Evolutionary conservation across 2,329 filamentous ascomycete species (phyloP).

Genomic region (Alternaria sp.): DNA sequence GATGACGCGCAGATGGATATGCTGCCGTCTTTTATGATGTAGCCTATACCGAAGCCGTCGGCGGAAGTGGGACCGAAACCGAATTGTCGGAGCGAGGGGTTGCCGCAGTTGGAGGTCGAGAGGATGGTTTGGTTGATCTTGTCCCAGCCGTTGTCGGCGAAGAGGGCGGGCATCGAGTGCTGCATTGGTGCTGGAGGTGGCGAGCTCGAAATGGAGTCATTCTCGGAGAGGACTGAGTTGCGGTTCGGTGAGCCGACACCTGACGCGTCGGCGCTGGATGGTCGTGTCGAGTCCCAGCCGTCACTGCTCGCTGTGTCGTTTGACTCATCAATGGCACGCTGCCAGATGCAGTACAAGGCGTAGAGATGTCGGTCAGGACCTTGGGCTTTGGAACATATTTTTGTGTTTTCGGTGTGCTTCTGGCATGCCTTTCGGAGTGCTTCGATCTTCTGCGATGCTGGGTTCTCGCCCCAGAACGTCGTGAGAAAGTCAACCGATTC

Average conservation of each 20-base stretch:
- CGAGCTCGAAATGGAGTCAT: constrained; percentile 57
- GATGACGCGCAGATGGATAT: constrained; percentile 91
- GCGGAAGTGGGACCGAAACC: constrained; percentile 94
- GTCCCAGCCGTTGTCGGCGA: constrained; percentile 90
- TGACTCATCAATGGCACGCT: constrained; percentile 81
- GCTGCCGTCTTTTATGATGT: constrained; percentile 95
- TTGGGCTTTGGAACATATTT: constrained; percentile 85
- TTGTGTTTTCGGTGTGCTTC: constrained; percentile 80
- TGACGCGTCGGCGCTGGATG: constrained; percentile 61
- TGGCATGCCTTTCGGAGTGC: constrained; percentile 83
- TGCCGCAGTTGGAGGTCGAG: constrained; percentile 98
- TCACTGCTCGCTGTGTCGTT: constrained; percentile 62
- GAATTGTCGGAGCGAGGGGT: constrained; percentile 91
- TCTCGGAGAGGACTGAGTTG: constrained; percentile 58
- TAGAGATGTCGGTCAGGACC: constrained; percentile 94
- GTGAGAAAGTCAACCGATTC: constrained; percentile 89
- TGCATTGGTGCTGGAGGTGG: constrained; percentile 59
- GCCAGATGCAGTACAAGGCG: constrained; percentile 93
- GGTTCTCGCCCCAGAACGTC: constrained; percentile 93
- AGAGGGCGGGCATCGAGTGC: constrained; percentile 74
- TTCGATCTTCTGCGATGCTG: constrained; percentile 81
- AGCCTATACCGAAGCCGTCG: constrained; percentile 95
- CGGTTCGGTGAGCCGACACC: constrained; percentile 61
- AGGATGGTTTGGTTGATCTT: constrained; percentile 93
- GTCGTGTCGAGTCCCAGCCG: constrained; percentile 54